Conservation (phyloP, 73 alveolate genomes). For the Blepharisma japonicum region DNA sequence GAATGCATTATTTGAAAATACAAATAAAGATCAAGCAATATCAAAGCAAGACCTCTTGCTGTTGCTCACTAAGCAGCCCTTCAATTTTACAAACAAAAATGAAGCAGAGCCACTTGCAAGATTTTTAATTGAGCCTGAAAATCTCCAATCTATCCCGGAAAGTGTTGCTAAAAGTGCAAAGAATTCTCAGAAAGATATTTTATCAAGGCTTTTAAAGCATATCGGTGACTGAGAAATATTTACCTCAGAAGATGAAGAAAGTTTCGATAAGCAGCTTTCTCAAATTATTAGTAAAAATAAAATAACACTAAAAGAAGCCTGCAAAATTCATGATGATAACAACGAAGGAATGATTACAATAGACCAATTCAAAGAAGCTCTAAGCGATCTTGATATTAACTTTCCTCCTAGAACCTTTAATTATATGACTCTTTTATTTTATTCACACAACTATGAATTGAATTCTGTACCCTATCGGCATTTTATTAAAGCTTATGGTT, state of each 20-base stretch:
- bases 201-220: not conserved
- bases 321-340: slow-evolving; percentile 11
- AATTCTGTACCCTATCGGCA: slow-evolving; percentile 10
- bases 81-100: not conserved
- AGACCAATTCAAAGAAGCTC: not conserved
- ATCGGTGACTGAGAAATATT: slow-evolving; percentile 13
- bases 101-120: too few relatives aligned
- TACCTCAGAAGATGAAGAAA: slow-evolving; percentile 34
- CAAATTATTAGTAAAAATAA: slow-evolving; percentile 1
- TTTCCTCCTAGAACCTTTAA: not conserved
- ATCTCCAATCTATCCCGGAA: not conserved
- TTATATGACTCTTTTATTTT: slow-evolving; percentile 30
- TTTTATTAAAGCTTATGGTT: slow-evolving; percentile 31
- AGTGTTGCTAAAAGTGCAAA: not conserved
- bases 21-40: not conserved
- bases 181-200: not conserved
- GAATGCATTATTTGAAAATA: not conserved
- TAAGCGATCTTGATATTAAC: not conserved
- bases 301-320: slow-evolving; percentile 5
- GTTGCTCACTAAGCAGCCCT: not conserved
- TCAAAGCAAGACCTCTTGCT: not conserved
- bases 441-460: not conserved
- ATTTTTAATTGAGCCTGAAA: not conserved
- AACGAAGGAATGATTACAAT: slow-evolving; percentile 6
- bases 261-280: slow-evolving; percentile 4